A percentile compares a stretch with the other conserved stretches of the same genome.
Conservation (phyloP, 2,329 filamentous ascomycete species). For the Fusarium floridanum region DNA sequence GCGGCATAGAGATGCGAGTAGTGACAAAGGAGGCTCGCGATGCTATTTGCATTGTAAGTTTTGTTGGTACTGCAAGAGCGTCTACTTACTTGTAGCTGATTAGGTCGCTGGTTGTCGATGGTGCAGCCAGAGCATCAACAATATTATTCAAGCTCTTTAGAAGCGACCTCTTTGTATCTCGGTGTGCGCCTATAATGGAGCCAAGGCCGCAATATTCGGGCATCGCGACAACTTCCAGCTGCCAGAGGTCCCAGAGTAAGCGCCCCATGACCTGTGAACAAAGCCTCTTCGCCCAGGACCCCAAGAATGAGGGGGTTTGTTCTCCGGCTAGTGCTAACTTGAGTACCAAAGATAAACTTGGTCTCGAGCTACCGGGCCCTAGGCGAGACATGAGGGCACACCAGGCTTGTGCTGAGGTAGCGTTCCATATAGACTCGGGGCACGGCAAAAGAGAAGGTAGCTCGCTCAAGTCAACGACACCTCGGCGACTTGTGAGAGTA, state of each 20-base stretch:
- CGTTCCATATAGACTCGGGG: not conserved
- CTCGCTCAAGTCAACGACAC: not conserved
- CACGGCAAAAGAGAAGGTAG: not conserved
- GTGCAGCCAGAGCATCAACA: not conserved
- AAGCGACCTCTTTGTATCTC: not conserved
- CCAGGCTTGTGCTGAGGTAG: not conserved
- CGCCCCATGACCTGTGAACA: not conserved
- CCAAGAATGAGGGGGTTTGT: not conserved
- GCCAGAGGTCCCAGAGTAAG: not conserved
- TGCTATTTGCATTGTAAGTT: not conserved
- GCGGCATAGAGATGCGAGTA: not conserved
- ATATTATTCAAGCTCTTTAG: not conserved
- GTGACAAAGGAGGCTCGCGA: not conserved
- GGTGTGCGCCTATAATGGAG: not conserved
- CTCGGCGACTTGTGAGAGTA: not conserved
- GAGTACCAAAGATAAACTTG: not conserved
- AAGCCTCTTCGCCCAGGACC: not conserved
- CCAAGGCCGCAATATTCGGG: not conserved
- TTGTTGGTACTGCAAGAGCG: not conserved
- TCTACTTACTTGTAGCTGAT: not conserved
- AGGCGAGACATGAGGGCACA: not conserved
- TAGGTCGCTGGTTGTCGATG: not conserved
- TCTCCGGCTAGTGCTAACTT: not conserved
- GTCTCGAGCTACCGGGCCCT: not conserved
- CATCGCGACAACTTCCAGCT: not conserved